A percentile compares a stretch with the other conserved stretches of the same genome.
Conservation (phyloP, 306 rosid species). For the Cicer arietinum region DNA sequence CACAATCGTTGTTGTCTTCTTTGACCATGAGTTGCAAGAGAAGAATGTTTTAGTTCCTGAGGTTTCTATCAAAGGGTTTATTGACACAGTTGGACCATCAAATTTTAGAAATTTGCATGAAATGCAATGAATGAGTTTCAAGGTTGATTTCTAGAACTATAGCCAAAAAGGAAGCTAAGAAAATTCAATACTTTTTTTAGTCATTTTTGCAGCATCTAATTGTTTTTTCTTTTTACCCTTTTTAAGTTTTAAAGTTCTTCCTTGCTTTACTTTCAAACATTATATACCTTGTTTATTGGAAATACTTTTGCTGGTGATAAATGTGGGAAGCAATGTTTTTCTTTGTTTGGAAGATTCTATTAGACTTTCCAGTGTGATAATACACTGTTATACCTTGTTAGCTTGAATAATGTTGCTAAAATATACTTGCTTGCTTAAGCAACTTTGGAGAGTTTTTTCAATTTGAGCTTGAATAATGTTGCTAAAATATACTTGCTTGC, state of each 20-base stretch:
- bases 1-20: slow-evolving; percentile 73
- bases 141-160: slow-evolving; percentile 42
- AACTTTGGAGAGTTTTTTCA: not conserved
- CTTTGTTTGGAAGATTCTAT: not conserved
- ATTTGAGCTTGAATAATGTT: slow-evolving; percentile 6
- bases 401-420: slow-evolving; percentile 19
- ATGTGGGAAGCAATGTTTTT: slow-evolving; percentile 33
- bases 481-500: not conserved
- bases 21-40: slow-evolving; percentile 68
- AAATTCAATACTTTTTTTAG: slow-evolving; percentile 44
- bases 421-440: not conserved
- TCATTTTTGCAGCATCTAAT: slow-evolving; percentile 65
- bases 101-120: slow-evolving; percentile 58
- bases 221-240: slow-evolving; percentile 50
- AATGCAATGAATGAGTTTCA: slow-evolving; percentile 47
- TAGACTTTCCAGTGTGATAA: slow-evolving; percentile 36
- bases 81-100: slow-evolving; percentile 74
- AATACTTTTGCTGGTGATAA: slow-evolving; percentile 39
- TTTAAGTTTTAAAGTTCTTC: slow-evolving; percentile 37
- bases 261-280: slow-evolving; percentile 39
- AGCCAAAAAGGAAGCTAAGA: slow-evolving; percentile 48
- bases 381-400: slow-evolving; percentile 20
- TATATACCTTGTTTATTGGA: slow-evolving; percentile 40
- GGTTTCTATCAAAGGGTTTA: slow-evolving; percentile 73
- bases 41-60: slow-evolving; percentile 61